These are phyloP conservation scores for Fusarium caatingaense DNA, from an alignment of 2,329 filamentous ascomycete genomes.

Conservation along the genomic window DNA sequence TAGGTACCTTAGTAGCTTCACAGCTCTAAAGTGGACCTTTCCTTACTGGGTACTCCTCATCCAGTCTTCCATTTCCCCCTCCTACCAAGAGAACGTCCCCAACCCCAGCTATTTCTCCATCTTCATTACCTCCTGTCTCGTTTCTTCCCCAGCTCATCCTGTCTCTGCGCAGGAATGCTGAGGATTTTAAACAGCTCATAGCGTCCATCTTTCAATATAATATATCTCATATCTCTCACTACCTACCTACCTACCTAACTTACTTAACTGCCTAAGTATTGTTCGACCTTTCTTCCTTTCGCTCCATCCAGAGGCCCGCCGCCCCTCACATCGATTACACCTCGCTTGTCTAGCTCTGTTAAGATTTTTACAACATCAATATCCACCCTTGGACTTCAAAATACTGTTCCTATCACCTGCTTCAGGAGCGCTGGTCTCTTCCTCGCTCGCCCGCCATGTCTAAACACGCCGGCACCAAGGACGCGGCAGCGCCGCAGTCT, in stretches of 20 bases:
- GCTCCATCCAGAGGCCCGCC: constrained; percentile 13
- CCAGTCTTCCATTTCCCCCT: constrained; percentile 23
- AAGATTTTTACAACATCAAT: constrained; percentile 21
- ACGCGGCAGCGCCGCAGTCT: constrained; percentile 43
- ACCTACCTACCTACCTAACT: neutral
- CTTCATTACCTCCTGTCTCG: neutral
- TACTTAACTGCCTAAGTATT: neutral
- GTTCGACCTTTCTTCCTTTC: constrained; percentile 6
- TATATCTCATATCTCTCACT: neutral
- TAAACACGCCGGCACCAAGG: constrained; percentile 39
- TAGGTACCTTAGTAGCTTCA: constrained; percentile 16
- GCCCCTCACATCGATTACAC: constrained; percentile 26
- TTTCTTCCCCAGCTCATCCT: constrained; percentile 1
- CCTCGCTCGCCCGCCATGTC: constrained; percentile 35
- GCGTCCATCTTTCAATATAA: constrained; percentile 20
- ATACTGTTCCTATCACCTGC: neutral
- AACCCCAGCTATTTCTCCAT: constrained; percentile 40
- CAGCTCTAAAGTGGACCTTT: constrained; percentile 35
- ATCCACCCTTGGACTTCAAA: constrained; percentile 12
- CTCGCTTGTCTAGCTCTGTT: constrained; percentile 23
- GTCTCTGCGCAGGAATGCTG: constrained; percentile 13
- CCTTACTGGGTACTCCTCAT: constrained; percentile 29
- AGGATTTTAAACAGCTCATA: constrained; percentile 6
- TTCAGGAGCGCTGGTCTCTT: constrained; percentile 22
- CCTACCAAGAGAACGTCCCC: constrained; percentile 13